Evolutionary conservation across 2,329 filamentous ascomycete species (phyloP).

Genomic region (Fusarium sp.): DNA sequence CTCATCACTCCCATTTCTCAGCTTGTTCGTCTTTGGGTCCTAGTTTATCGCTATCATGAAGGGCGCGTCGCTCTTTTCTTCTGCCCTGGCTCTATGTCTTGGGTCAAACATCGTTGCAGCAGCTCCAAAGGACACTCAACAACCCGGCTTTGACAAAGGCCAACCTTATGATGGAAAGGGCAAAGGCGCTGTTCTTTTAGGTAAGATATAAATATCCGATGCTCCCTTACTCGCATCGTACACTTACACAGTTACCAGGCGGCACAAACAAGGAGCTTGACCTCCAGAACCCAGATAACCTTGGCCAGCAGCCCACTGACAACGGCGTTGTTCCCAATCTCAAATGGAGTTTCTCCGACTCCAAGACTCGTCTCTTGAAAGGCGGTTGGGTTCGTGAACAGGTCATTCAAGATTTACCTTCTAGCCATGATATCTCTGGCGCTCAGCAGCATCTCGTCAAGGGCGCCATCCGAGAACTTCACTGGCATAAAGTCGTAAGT

Average conservation of each 20-base stretch:
- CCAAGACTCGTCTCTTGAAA: conserved; percentile 67
- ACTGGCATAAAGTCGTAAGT: conserved; percentile 73
- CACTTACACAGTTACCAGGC: conserved; percentile 46
- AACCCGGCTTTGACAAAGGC: conserved; percentile 51
- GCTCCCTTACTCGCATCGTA: accelerated
- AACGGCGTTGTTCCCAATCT: conserved; percentile 71
- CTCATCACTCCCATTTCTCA: neutral
- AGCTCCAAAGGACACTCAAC: conserved; percentile 23
- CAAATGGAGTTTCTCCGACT: conserved; percentile 76
- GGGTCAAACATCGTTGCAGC: conserved; percentile 11
- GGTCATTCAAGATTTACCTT: conserved; percentile 71
- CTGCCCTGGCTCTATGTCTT: conserved; percentile 16
- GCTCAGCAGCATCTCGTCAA: conserved; percentile 75
- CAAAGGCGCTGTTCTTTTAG: conserved; percentile 66
- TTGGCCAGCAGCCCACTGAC: conserved; percentile 70
- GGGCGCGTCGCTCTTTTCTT: conserved; percentile 14
- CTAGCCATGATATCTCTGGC: conserved; percentile 71
- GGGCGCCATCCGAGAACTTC: conserved; percentile 71
- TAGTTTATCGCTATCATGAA: neutral
- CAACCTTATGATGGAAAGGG: conserved; percentile 66
- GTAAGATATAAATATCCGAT: conserved; percentile 45
- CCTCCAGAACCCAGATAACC: conserved; percentile 69
- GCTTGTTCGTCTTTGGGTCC: accelerated
- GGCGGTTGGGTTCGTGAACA: conserved; percentile 75
- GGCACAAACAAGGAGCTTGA: conserved; percentile 71